A percentile compares a stretch with the other conserved stretches of the same genome.
Evolutionary conservation across 768 basidiomycete genomes (phyloP).

Genomic region (Hygrocybe punicea): DNA sequence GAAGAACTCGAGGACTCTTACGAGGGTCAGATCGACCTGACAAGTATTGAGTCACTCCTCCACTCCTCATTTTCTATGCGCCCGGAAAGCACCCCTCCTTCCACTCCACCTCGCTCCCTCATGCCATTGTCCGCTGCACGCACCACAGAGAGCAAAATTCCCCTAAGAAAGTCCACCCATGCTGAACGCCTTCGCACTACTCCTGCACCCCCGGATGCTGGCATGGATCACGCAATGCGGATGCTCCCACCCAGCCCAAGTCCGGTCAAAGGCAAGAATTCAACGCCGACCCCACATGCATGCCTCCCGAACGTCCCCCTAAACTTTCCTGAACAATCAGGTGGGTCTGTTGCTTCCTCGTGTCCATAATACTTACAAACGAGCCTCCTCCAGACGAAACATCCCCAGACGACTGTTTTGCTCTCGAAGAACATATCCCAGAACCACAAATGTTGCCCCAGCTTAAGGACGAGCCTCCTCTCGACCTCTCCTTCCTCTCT

Average conservation of each 20-base stretch:
- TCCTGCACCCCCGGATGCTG: neutral
- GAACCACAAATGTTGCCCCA: constrained; percentile 1
- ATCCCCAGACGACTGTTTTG: constrained; percentile 16
- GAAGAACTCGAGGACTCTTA: neutral
- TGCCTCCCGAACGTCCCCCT: neutral
- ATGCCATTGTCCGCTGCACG: constrained; percentile 1
- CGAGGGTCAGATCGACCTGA: neutral
- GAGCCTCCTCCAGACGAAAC: too few species aligned
- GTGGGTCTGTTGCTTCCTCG: constrained; percentile 30
- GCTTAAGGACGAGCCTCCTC: constrained; percentile 22
- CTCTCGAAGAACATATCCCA: neutral
- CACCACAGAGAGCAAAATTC: constrained; percentile 5
- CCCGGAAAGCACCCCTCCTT: neutral
- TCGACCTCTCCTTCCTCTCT: constrained; percentile 9
- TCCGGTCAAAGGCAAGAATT: neutral
- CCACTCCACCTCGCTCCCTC: neutral
- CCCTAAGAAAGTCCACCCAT: constrained; percentile 1
- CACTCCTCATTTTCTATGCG: neutral
- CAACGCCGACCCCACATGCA: neutral
- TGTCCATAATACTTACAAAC: constrained; percentile 38
- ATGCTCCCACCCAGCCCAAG: neutral
- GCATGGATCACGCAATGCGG: neutral
- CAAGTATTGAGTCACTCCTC: neutral
- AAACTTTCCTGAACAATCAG: neutral
- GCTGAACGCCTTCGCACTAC: constrained; percentile 15